phyloP scores from a whole-genome alignment of 305 asterid species.

The Rubia tinctorum region DNA sequence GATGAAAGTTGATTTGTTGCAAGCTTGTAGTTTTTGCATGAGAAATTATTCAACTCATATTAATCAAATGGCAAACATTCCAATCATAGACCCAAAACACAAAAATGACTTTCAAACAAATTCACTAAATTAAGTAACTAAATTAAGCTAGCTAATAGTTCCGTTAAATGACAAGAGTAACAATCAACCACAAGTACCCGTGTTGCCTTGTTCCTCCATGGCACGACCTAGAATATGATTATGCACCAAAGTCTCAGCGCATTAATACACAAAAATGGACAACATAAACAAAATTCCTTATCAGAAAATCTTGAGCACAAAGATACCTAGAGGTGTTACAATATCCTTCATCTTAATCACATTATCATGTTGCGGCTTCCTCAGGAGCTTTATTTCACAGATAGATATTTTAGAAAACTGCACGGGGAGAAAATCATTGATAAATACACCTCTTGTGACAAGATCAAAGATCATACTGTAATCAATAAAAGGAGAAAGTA shows the following conservation, averaged over 20 bases:
- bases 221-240: slow-evolving; percentile 60
- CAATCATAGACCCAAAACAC: no score
- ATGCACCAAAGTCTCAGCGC: slow-evolving; percentile 11
- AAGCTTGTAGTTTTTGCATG: no score
- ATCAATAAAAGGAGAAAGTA: no score
- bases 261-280: slow-evolving; percentile 13
- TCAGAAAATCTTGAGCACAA: slow-evolving; percentile 15
- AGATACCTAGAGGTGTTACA: slow-evolving; percentile 89
- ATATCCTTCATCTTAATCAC: slow-evolving; percentile 89
- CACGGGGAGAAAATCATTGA: slow-evolving; percentile 14
- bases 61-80: no score
- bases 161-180: neutral
- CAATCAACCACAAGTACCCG: slow-evolving; percentile 40
- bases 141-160: no score
- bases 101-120: no score
- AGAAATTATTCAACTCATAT: no score
- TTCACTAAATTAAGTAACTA: no score
- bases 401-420: slow-evolving; percentile 95
- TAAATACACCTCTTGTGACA: no score
- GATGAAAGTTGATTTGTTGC: no score
- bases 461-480: no score
- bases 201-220: slow-evolving; percentile 52
- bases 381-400: slow-evolving; percentile 87
- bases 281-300: slow-evolving; percentile 14
- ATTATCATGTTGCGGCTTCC: slow-evolving; percentile 89